phyloP scores from a whole-genome alignment of 352 stramenopile genomes.

The Phytophthora sp. region DNA sequence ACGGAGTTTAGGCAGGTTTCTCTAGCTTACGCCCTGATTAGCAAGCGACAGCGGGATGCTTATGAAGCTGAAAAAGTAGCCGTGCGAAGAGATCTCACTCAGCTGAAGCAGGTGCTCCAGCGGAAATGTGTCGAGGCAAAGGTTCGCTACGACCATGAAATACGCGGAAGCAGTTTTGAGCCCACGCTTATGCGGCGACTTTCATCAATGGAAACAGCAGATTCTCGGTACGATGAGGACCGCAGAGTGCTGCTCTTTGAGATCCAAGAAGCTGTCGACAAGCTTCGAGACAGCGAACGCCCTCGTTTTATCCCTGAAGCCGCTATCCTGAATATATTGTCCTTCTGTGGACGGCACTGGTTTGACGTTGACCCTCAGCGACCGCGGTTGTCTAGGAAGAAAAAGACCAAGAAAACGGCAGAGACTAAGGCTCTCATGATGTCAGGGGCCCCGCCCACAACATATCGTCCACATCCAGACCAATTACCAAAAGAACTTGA shows the following conservation, averaged over 20 bases:
- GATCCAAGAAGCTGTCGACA: constrained; percentile 40
- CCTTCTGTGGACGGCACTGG: constrained; percentile 66
- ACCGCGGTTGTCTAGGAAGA: background rate
- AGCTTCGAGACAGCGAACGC: constrained; percentile 31
- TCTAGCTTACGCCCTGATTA: constrained; percentile 45
- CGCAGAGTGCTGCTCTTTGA: constrained; percentile 26
- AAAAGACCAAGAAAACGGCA: background rate
- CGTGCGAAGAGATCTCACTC: constrained; percentile 36
- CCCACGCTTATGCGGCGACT: constrained; percentile 49
- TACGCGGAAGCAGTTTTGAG: constrained; percentile 38
- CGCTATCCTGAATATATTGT: constrained; percentile 48
- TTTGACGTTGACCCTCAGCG: constrained; percentile 35
- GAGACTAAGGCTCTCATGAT: background rate
- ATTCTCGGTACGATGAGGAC: constrained; percentile 44
- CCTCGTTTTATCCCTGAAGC: constrained; percentile 32
- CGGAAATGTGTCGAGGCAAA: constrained; percentile 54
- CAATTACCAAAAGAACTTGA: constrained; percentile 37
- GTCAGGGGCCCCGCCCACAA: constrained; percentile 23
- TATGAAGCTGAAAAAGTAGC: constrained; percentile 16
- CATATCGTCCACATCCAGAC: constrained; percentile 31
- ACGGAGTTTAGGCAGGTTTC: constrained; percentile 44
- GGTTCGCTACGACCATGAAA: constrained; percentile 55
- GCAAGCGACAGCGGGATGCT: constrained; percentile 37
- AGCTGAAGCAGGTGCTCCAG: constrained; percentile 38
- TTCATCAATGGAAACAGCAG: constrained; percentile 36